These are phyloP conservation scores for Syzygium aqueum DNA, from an alignment of 345 rosid genomes.

Conservation along the genomic window DNA sequence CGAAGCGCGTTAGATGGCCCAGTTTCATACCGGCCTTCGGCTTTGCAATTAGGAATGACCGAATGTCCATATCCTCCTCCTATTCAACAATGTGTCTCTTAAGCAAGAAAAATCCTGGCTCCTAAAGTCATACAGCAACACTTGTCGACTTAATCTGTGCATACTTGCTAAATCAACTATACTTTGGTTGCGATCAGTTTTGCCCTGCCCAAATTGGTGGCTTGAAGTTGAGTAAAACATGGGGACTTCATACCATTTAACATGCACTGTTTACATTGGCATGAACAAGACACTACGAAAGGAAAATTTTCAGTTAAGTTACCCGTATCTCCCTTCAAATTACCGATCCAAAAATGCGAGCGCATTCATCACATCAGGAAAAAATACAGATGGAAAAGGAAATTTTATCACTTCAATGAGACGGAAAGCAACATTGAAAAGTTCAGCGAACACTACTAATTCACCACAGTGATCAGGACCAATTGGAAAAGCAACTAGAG, in stretches of 20 bases:
- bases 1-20: neutral
- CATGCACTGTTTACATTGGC: neutral
- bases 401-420: neutral
- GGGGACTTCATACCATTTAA: neutral
- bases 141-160: neutral
- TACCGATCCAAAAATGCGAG: neutral
- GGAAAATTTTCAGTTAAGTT: neutral
- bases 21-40: neutral
- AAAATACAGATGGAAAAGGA: neutral
- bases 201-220: neutral
- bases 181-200: neutral
- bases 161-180: neutral
- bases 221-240: neutral
- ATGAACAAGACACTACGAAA: neutral
- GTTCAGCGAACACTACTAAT: neutral
- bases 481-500: neutral
- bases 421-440: neutral
- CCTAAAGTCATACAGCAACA: neutral
- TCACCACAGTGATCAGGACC: neutral
- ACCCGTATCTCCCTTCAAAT: neutral
- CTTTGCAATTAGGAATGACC: neutral
- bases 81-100: neutral
- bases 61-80: neutral
- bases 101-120: neutral
- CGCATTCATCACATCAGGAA: neutral